Base-by-base conservation (phyloP, 2,329 filamentous ascomycete species). In the Teratosphaeria destructans region DNA sequence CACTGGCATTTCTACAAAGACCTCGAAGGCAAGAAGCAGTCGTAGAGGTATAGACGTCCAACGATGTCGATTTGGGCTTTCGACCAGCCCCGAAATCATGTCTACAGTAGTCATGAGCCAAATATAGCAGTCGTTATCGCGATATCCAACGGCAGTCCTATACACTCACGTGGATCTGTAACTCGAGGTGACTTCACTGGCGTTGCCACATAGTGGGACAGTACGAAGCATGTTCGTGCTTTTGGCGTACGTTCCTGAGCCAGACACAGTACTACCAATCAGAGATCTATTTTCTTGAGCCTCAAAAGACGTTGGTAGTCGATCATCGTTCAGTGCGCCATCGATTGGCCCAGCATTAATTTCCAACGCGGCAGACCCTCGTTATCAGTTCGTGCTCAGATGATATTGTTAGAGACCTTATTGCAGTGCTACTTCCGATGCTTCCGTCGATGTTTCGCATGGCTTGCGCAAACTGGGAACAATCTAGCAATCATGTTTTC, bases 1-100 rank as follows among this genome's bases (percentile, higher is more conserved):
- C 19, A 43, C 16, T 82, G 79, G 70, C 73, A 82, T 7, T 84
- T 85, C 64, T 86, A 82, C 64, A 65, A 68, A 1, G 83, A 84
- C 69, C 66, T 86, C 59, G 84, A 86, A 57, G 83, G 83, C 3
- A 82, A 82, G 70, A 68, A 75, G 61, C 60, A 64, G 43, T 49
- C 43, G 43, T 49, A 49, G 23, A 23, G 19, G 19, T 49, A 49
- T 16, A 6, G 11, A n/a, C 43, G 19, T 6, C 8, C 43, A 49
- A 19, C n/a, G 23, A 19, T 23, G 16, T 19, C 43, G 43, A 14
- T n/a, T 49, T 8, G 3, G 16, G 43, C 16, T 19, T 49, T 19
- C 10, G 43, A 49, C 8, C 16, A 49, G 43, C 16, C 43, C 5
- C 16, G 16, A 19, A 10, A n/a, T n/a, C 8, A 49, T n/a, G n/a